These are phyloP conservation scores for Trematosphaeria pertusa DNA, from an alignment of 2,329 filamentous ascomycete species.

Conservation along the genomic window DNA sequence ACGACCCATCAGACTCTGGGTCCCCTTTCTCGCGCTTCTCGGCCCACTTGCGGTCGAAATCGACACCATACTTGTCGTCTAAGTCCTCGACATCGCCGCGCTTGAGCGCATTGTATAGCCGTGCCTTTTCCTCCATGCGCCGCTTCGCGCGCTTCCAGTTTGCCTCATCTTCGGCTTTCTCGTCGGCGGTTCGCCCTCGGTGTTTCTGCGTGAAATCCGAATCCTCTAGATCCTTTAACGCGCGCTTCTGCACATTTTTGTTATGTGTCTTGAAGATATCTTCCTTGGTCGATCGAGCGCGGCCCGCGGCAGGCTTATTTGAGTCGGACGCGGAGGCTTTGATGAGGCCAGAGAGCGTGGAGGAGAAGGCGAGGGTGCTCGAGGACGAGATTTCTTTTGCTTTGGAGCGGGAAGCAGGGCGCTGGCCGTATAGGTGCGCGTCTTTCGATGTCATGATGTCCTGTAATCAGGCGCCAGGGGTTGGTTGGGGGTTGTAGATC, in stretches of 20 bases:
- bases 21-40: slow-evolving; percentile 63
- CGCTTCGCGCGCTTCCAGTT: slow-evolving; percentile 72
- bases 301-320: slow-evolving; percentile 55
- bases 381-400: slow-evolving; percentile 73
- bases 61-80: slow-evolving; percentile 72
- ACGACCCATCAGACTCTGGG: slow-evolving; percentile 49
- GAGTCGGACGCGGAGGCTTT: slow-evolving; percentile 52
- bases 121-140: slow-evolving; percentile 89
- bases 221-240: slow-evolving; percentile 65
- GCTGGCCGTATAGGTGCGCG: slow-evolving; percentile 77
- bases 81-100: slow-evolving; percentile 76
- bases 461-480: background rate
- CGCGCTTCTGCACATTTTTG: slow-evolving; percentile 67
- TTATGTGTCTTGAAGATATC: slow-evolving; percentile 75
- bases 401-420: slow-evolving; percentile 62
- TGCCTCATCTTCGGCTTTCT: slow-evolving; percentile 64
- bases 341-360: slow-evolving; percentile 84
- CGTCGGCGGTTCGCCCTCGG: slow-evolving; percentile 61
- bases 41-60: slow-evolving; percentile 97
- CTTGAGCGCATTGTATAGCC: slow-evolving; percentile 88
- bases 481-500: slow-evolving; percentile 3
- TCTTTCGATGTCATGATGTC: slow-evolving; percentile 56
- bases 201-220: slow-evolving; percentile 67
- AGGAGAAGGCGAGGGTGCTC: slow-evolving; percentile 82
- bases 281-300: slow-evolving; percentile 66